Evolutionary conservation across 352 stramenopile genomes (phyloP).

Genomic region (Blastocystis sp.): DNA sequence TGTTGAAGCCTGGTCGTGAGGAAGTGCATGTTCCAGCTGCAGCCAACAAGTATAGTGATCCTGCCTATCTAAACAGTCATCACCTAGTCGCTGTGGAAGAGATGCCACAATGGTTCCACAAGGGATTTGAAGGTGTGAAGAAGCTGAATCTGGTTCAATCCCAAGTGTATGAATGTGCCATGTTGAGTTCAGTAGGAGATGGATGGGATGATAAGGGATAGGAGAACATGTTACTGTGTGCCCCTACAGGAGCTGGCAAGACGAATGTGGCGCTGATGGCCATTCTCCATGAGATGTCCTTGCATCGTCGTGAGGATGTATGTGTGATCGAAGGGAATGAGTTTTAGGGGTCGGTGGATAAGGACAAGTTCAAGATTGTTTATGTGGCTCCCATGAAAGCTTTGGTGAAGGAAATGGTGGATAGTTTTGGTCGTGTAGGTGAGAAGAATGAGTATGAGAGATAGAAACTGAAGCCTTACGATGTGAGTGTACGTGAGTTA

Average conservation of each 20-base stretch:
- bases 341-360: slow-evolving; percentile 77
- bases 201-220: slow-evolving; percentile 78
- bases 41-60: slow-evolving; percentile 64
- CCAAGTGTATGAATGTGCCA: slow-evolving; percentile 83
- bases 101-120: slow-evolving; percentile 86
- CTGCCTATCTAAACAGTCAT: slow-evolving; percentile 1
- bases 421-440: slow-evolving; percentile 85
- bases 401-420: slow-evolving; percentile 96
- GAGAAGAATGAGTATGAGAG: background rate
- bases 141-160: slow-evolving; percentile 98
- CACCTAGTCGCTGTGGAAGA: background rate
- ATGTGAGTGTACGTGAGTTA: slow-evolving; percentile 91
- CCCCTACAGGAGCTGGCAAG: slow-evolving; percentile 96
- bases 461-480: slow-evolving; percentile 76
- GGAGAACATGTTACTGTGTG: slow-evolving; percentile 97
- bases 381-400: slow-evolving; percentile 99
- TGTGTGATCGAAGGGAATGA: too few relatives aligned
- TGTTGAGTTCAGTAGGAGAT: slow-evolving; percentile 11
- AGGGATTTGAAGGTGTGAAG: slow-evolving; percentile 92
- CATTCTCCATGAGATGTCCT: slow-evolving; percentile 95
- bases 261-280: slow-evolving; percentile 96
- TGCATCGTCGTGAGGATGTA: slow-evolving; percentile 75
- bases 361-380: slow-evolving; percentile 97
- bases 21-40: slow-evolving; percentile 97
- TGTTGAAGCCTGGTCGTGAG: slow-evolving; percentile 95